A percentile compares a stretch with the other conserved stretches of the same genome.
These are phyloP conservation scores for Claviceps cyperi DNA, from an alignment of 2,329 filamentous ascomycete genomes.

Conservation along the genomic window DNA sequence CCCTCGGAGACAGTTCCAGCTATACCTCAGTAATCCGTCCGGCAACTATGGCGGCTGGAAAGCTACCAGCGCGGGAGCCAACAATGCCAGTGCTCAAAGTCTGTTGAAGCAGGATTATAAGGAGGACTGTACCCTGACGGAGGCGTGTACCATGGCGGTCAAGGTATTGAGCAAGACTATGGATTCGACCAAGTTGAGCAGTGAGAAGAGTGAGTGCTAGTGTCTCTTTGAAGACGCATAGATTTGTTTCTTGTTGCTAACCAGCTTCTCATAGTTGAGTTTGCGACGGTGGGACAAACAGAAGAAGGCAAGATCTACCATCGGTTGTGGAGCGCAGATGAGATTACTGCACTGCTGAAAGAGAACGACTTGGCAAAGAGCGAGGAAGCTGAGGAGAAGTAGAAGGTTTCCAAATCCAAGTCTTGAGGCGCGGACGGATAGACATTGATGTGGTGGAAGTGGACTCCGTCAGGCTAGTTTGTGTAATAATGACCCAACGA, in stretches of 20 bases:
- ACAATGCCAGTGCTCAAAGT: slow-evolving; percentile 95
- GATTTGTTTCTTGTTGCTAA: slow-evolving; percentile 5
- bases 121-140: slow-evolving; percentile 90
- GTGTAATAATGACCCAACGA: slow-evolving; percentile 9
- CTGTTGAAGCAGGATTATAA: slow-evolving; percentile 99
- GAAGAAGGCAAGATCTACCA: slow-evolving; percentile 96
- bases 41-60: slow-evolving; percentile 99
- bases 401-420: slow-evolving; percentile 9
- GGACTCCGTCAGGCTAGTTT: slow-evolving; percentile 3
- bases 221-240: not conserved
- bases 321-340: slow-evolving; percentile 90
- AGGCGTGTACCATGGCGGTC: slow-evolving; percentile 92
- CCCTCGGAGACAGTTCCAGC: slow-evolving; percentile 88
- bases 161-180: slow-evolving; percentile 99
- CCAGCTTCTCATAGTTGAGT: slow-evolving; percentile 55
- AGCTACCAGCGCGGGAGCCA: slow-evolving; percentile 91
- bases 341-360: slow-evolving; percentile 86
- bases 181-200: slow-evolving; percentile 97
- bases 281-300: slow-evolving; percentile 93
- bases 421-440: slow-evolving; percentile 2
- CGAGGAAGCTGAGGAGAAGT: slow-evolving; percentile 56
- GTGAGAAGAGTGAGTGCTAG: slow-evolving; percentile 81
- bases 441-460: slow-evolving; percentile 4
- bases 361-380: slow-evolving; percentile 90
- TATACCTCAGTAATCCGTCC: slow-evolving; percentile 97